phyloP scores from a whole-genome alignment of 331 rosid species.

The Rosa hybrid region DNA sequence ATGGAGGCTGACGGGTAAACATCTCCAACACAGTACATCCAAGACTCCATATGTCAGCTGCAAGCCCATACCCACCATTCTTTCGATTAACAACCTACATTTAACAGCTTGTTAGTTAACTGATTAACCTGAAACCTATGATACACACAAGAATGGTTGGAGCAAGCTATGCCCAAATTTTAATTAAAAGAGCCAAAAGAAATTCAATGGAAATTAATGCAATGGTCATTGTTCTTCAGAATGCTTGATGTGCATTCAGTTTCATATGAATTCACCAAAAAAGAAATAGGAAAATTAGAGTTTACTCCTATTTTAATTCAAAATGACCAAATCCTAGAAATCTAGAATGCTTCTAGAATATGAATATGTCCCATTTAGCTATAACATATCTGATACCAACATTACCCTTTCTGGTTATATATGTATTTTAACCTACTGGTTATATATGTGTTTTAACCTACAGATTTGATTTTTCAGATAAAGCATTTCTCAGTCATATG shows the following conservation, averaged over 20 bases:
- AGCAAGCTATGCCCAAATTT: background rate
- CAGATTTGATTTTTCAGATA: no score
- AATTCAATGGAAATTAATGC: no score
- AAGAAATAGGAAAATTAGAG: background rate
- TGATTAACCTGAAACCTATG: background rate
- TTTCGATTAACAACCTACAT: constrained; percentile 80
- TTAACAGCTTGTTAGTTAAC: background rate
- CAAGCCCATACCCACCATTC: constrained; percentile 77
- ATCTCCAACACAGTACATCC: constrained; percentile 96
- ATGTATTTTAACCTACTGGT: background rate
- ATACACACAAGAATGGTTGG: background rate
- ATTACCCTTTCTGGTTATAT: background rate
- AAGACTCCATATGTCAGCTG: constrained; percentile 97
- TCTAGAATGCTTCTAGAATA: background rate
- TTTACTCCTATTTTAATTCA: constrained; percentile 3
- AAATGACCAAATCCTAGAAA: background rate
- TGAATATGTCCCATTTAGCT: background rate
- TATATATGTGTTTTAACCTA: background rate
- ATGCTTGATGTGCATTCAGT: background rate
- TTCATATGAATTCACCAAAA: background rate
- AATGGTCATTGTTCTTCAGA: background rate
- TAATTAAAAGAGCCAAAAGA: background rate
- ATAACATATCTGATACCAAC: background rate
- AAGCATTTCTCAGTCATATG: background rate
- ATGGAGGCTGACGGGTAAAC: constrained; percentile 71